phyloP scores from a whole-genome alignment of 768 basidiomycete species.

The Boletus subcaerulescens region DNA sequence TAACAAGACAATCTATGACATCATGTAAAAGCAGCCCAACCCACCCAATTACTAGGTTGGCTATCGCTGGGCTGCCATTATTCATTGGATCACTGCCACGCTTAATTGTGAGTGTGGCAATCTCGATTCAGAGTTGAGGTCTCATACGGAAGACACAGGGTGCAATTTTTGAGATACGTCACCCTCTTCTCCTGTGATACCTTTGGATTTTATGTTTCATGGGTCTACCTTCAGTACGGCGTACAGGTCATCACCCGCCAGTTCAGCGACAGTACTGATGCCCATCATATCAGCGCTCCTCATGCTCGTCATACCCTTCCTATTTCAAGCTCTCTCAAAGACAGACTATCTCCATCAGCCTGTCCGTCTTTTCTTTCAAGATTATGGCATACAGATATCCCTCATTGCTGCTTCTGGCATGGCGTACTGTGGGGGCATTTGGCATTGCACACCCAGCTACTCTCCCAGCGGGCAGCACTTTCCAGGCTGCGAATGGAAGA shows the following conservation, averaged over 20 bases:
- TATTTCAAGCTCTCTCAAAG: constrained; percentile 64
- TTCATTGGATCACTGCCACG: constrained; percentile 79
- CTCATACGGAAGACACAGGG: constrained; percentile 40
- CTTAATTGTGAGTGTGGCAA: constrained; percentile 59
- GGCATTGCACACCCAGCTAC: constrained; percentile 57
- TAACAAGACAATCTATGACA: constrained; percentile 85
- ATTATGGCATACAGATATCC: constrained; percentile 91
- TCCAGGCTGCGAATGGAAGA: constrained; percentile 67
- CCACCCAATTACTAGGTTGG: constrained; percentile 85
- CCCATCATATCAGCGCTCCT: constrained; percentile 71
- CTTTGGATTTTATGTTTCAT: constrained; percentile 91
- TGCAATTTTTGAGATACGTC: constrained; percentile 85
- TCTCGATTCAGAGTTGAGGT: neutral
- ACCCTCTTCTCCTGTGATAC: constrained; percentile 87
- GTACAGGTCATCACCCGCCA: constrained; percentile 81
- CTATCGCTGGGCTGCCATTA: constrained; percentile 87
- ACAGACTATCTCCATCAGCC: constrained; percentile 70
- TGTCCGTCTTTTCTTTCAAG: constrained; percentile 70
- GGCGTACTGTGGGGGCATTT: constrained; percentile 80
- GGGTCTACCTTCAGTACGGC: constrained; percentile 88
- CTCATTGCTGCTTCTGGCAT: constrained; percentile 71
- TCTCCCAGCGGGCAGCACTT: constrained; percentile 66
- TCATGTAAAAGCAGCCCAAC: constrained; percentile 53
- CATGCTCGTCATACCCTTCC: constrained; percentile 72
- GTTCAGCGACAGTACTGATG: constrained; percentile 43